Evolutionary conservation across 2,329 filamentous ascomycete species (phyloP).

Genomic region (Monosporascus sp.): DNA sequence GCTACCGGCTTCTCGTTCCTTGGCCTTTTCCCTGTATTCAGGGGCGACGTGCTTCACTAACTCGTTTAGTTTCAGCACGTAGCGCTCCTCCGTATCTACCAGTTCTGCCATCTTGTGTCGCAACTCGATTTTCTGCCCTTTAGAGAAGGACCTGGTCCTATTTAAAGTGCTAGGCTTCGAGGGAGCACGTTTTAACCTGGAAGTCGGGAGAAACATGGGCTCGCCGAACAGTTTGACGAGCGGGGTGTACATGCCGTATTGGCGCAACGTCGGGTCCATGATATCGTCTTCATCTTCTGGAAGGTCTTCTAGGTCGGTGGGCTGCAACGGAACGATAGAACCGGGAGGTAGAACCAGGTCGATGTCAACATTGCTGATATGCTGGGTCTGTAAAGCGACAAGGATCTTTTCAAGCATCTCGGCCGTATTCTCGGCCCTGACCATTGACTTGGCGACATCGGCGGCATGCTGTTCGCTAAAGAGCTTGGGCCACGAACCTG

Average conservation of each 20-base stretch:
- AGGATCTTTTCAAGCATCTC: slow-evolving; percentile 71
- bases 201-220: slow-evolving; percentile 79
- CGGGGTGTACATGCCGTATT: slow-evolving; percentile 74
- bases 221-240: slow-evolving; percentile 77
- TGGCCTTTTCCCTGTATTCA: slow-evolving; percentile 70
- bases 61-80: slow-evolving; percentile 82
- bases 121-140: slow-evolving; percentile 76
- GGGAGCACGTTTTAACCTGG: slow-evolving; percentile 75
- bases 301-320: slow-evolving; percentile 54
- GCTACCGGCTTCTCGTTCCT: slow-evolving; percentile 52
- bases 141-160: slow-evolving; percentile 69
- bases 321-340: slow-evolving; percentile 61
- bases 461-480: slow-evolving; percentile 93
- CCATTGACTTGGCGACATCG: slow-evolving; percentile 80
- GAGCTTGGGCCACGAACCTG: slow-evolving; percentile 61
- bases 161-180: slow-evolving; percentile 80
- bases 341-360: slow-evolving; percentile 81
- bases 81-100: slow-evolving; percentile 89
- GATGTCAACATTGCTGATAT: slow-evolving; percentile 78
- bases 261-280: slow-evolving; percentile 56
- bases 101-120: slow-evolving; percentile 86
- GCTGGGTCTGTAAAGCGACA: slow-evolving; percentile 73
- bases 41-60: slow-evolving; percentile 75
- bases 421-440: slow-evolving; percentile 68
- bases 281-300: slow-evolving; percentile 61